Evolutionary conservation across 2,329 filamentous ascomycete genomes (phyloP), one percentile per base, ranked within the genome.

Genomic region (Fusarium avenaceum): DNA sequence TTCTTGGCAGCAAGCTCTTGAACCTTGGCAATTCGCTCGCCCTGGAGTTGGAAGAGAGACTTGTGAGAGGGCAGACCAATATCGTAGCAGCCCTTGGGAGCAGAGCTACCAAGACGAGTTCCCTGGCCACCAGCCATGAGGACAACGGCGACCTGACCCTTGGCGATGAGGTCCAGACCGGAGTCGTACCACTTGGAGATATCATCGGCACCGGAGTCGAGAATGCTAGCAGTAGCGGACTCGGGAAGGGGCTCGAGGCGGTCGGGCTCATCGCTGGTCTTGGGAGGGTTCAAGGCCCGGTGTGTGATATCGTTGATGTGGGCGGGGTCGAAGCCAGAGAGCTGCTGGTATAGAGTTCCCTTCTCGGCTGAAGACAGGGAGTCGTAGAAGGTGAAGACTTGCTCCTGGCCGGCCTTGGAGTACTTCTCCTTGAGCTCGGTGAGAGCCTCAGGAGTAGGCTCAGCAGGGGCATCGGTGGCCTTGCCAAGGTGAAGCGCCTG

Each of bases 51-150:
- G 87, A 99, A 99, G 63, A 99, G 87, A 17, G 94, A 94, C 85
- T 99, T 99, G 77, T 91, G 83, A 72, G 93, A 97, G 32, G 95
- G 93, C 58, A 99, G 87, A 19, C 94, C 94, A 79, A 99, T 98
- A 78, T 99, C 91, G 82, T 92, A 99, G 87, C 95, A 98, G 58
- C 96, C 96, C 85, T 99, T 99, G 72, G 96, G 96, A 19, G 91
- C 95, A 58, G 94, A 96, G 85, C 94, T 97, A 72, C 96, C 96
- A 68, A 99, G 84, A 66, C 96, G 89, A 65, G 96, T 99, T 69
- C 96, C 96, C 83, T 99, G 96, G 33, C 96, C 96, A 77, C 96
- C 96, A 60, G 96, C 96, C 92, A 99, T 96, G 75, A 99, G 87
- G 51, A 99, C 93, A 19, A 99, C 96, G 32, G 89, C 86, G 39